Evolutionary conservation across 192 early-diverging fungal genomes (phyloP).

Genomic region (Thoreauomyces humboldtii): DNA sequence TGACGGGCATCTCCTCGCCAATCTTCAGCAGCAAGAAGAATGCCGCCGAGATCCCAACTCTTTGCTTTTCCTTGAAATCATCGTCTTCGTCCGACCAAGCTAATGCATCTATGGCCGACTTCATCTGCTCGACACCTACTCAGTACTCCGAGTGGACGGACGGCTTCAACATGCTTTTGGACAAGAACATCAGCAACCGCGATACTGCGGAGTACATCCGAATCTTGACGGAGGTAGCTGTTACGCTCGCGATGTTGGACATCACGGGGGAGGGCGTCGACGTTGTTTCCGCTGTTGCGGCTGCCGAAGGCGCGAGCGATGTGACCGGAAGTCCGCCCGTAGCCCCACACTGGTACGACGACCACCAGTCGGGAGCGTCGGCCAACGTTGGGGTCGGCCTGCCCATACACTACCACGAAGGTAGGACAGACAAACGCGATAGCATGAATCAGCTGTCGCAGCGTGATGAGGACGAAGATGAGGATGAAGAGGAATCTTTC

Average conservation of each 20-base stretch:
- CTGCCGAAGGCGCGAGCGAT: neutral
- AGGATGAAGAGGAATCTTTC: slow-evolving; percentile 9
- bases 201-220: slow-evolving; percentile 66
- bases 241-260: slow-evolving; percentile 65
- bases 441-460: neutral
- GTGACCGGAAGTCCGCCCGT: neutral
- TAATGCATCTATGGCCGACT: slow-evolving; percentile 50
- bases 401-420: slow-evolving; percentile 7
- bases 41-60: slow-evolving; percentile 24
- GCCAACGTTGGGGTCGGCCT: slow-evolving; percentile 1
- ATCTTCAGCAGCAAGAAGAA: slow-evolving; percentile 34
- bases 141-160: slow-evolving; percentile 72
- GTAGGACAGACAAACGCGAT: neutral
- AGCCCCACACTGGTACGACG: slow-evolving; percentile 12
- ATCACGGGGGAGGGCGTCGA: slow-evolving; percentile 64
- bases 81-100: slow-evolving; percentile 26
- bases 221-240: slow-evolving; percentile 63
- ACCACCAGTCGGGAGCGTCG: neutral
- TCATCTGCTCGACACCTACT: slow-evolving; percentile 42
- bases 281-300: slow-evolving; percentile 9
- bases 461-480: neutral
- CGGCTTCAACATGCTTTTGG: slow-evolving; percentile 69
- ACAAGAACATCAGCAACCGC: slow-evolving; percentile 59
- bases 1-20: slow-evolving; percentile 37
- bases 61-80: slow-evolving; percentile 52